Evolutionary conservation across 164 flowering plant species (phyloP), one percentile per base, ranked within the genome.

Genomic region (Buxus sempervirens): DNA sequence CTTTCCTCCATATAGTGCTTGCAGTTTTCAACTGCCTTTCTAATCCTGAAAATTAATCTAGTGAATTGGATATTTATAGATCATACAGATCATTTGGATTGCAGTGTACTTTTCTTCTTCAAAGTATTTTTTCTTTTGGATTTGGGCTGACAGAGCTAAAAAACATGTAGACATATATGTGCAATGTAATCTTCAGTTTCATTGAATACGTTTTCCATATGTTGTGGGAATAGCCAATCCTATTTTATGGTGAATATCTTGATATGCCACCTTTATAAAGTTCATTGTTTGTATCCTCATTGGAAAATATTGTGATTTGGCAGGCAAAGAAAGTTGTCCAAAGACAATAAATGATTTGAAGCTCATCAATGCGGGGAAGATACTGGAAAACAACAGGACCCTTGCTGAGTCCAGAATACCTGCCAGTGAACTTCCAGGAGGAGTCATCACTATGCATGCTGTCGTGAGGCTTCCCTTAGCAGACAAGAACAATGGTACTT

Each of bases 361-460:
- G 82, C 84, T 90, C 22, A 86, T 90, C n/a, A 77, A 81, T 70
- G 90, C 88, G 18, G 96, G 96, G 36, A 87, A 76, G 69, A 85
- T 87, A 65, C 72, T 90, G 74, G 92, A 88, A 60, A 86, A 90
- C 71, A 72, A 68, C 82, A 80, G 54, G 77, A 86, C 89, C n/a
- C 79, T 90, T 60, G 81, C 78, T 54, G 86, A 90, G 63, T 86
- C 82, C 38, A 75, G 84, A 66, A 75, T 81, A 45, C 82, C 79
- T 32, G 81, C 83, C 23, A 82, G 78, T 76, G 90, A 85, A 54
- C 65, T 86, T 70, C 87, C 87, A 22, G 88, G 86, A 59, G 89
- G 81, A 56, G 81, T 83, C 71, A 82, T 80, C 74, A 87, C 90
- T 36, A 90, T 90, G 92, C 96, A 82, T 76, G 90, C 85, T 51